These are phyloP conservation scores for Candida insectorum DNA, from an alignment of 805 yeast species.

Conservation along the genomic window DNA sequence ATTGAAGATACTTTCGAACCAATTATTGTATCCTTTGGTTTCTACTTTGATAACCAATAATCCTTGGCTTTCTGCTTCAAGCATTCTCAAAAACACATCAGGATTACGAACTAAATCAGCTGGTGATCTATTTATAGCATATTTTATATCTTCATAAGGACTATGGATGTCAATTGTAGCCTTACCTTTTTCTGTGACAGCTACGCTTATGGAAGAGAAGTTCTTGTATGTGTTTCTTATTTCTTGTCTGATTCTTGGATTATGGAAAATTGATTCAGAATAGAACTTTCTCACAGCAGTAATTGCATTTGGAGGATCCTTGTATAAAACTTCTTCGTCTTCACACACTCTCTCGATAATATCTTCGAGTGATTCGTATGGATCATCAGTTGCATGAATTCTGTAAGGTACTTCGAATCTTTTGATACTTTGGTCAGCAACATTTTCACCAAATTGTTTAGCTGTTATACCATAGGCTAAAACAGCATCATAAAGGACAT, in stretches of 20 bases:
- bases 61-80: conserved; percentile 84
- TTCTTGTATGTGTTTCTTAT: conserved; percentile 60
- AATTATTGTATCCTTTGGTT: conserved; percentile 40
- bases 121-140: conserved; percentile 78
- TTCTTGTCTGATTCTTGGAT: conserved; percentile 74
- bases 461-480: conserved; percentile 75
- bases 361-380: conserved; percentile 56
- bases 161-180: conserved; percentile 74
- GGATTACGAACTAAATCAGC: conserved; percentile 74
- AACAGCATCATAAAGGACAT: conserved; percentile 63
- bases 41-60: conserved; percentile 63
- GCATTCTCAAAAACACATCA: conserved; percentile 81
- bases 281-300: conserved; percentile 72
- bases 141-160: conserved; percentile 85
- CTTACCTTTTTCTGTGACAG: conserved; percentile 70
- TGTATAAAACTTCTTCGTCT: conserved; percentile 49
- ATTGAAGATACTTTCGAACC: conserved; percentile 39
- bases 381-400: conserved; percentile 71
- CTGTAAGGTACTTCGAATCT: conserved; percentile 45
- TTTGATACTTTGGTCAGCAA: conserved; percentile 55
- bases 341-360: conserved; percentile 47
- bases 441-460: conserved; percentile 77
- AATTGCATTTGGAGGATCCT: conserved; percentile 58
- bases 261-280: conserved; percentile 76
- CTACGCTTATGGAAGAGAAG: conserved; percentile 68